Evolutionary conservation across 805 yeast species (phyloP).

Genomic region (Kregervanrija fluxuum): DNA sequence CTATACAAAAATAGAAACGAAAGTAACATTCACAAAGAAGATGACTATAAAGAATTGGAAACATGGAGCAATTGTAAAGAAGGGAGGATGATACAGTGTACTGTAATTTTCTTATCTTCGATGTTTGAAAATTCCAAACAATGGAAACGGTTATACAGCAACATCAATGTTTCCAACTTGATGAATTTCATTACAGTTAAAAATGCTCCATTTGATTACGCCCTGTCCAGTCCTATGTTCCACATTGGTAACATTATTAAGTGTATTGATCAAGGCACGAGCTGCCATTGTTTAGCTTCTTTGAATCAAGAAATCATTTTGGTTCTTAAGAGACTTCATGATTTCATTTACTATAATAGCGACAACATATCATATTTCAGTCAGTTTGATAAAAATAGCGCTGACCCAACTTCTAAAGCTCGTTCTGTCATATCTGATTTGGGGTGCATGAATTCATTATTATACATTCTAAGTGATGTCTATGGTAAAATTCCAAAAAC

Average conservation of each 20-base stretch:
- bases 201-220: conserved; percentile 57
- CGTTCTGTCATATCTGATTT: conserved; percentile 30
- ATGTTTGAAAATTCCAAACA: conserved; percentile 45
- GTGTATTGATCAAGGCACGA: conserved; percentile 47
- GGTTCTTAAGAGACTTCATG: conserved; percentile 13
- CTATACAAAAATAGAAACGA: conserved; percentile 38
- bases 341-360: conserved; percentile 23
- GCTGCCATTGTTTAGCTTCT: conserved; percentile 36
- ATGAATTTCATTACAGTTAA: conserved; percentile 39
- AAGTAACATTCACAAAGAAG: conserved; percentile 34
- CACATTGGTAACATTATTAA: conserved; percentile 49
- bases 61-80: conserved; percentile 48
- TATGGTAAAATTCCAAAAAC: conserved; percentile 44
- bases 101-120: conserved; percentile 43
- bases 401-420: conserved; percentile 20
- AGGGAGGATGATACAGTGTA: conserved; percentile 42
- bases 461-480: conserved; percentile 48
- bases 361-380: conserved; percentile 31
- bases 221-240: conserved; percentile 45
- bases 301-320: conserved; percentile 13
- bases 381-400: conserved; percentile 23
- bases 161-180: conserved; percentile 37
- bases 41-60: conserved; percentile 31
- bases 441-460: conserved; percentile 34
- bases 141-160: conserved; percentile 35